These are phyloP conservation scores for Lipomyces yamadae DNA, from an alignment of 805 yeast species.

Conservation along the genomic window DNA sequence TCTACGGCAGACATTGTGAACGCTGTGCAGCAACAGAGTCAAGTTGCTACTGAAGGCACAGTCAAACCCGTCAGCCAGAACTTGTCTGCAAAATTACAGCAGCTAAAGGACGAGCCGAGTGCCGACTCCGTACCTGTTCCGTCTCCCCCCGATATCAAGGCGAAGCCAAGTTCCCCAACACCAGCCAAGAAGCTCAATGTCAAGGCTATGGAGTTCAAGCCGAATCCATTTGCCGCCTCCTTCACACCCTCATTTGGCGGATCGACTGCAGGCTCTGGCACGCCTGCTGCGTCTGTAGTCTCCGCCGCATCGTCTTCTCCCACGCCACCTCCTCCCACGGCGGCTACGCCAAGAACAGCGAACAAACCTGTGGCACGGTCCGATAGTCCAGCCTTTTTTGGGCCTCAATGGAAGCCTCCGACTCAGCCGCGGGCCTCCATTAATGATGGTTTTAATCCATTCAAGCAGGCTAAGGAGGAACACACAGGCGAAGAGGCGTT, in stretches of 20 bases:
- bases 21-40: constrained; percentile 34
- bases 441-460: constrained; percentile 33
- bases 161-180: constrained; percentile 31
- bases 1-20: constrained; percentile 36
- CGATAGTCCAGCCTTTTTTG: constrained; percentile 30
- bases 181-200: constrained; percentile 59
- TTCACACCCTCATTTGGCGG: constrained; percentile 56
- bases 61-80: not conserved
- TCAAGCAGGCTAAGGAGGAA: constrained; percentile 25
- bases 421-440: constrained; percentile 19
- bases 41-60: constrained; percentile 13
- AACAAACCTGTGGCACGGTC: constrained; percentile 24
- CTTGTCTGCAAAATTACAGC: constrained; percentile 23
- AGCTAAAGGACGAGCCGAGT: constrained; percentile 17
- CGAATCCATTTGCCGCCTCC: constrained; percentile 70
- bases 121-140: constrained; percentile 18
- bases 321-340: constrained; percentile 18
- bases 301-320: constrained; percentile 18
- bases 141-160: constrained; percentile 20
- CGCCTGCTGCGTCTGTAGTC: constrained; percentile 14
- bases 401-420: constrained; percentile 18
- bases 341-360: constrained; percentile 22
- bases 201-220: constrained; percentile 64
- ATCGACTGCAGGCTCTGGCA: not conserved
- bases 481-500: constrained; percentile 25